Base-by-base conservation (phyloP, 768 basidiomycete genomes). In the Lyophyllum decastes region DNA sequence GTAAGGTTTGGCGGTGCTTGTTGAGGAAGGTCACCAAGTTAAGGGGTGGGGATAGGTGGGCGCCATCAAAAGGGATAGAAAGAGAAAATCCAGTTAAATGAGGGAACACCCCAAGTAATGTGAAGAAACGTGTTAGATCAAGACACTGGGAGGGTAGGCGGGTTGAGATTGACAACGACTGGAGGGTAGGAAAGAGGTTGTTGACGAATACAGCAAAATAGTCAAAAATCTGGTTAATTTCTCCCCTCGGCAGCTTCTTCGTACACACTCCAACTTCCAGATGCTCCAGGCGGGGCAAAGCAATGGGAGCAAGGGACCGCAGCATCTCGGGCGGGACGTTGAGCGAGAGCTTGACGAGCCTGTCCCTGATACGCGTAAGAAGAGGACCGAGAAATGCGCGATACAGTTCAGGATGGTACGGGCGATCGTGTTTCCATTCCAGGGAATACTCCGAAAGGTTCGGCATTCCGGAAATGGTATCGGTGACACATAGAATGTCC, bases 151-250 rank as follows among this genome's bases (percentile, higher is more conserved):
- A 80, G 4, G 70, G 59, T 21, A 64, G 61, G 11, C 74, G 74
- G 14, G 78, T 75, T 9, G 66, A 45, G 26, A 81, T 62, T 0
- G 73, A 70, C 1, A 82, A 58, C 1, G 72, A 72, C 47, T 65
- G 64, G 38, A 82, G 68, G n/a, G 74, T 67, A 19, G 68, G 66
- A 56, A 70, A 72, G 47, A 78, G 67, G 52, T 75, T 77, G 67
- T 80, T 74, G 53, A 81, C 57, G 58, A 82, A 81, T 22, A 81
- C 74, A n/a, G 70, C 64, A 27, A 81, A 75, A 9, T 70, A 76
- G 30, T 80, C 75, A 33, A 81, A 70, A 4, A 64, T 61, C 17
- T 71, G 51, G 40, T 71, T 61, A 50, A 80, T 74, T n/a, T 77
- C 66, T 5, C 55, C 52, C 33, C 57, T 51, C 17, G 65, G 48